Evolutionary conservation across 78 protist genomes (phyloP), one percentile per base, ranked within the genome.

Genomic region (Speleostelium caveatum): DNA sequence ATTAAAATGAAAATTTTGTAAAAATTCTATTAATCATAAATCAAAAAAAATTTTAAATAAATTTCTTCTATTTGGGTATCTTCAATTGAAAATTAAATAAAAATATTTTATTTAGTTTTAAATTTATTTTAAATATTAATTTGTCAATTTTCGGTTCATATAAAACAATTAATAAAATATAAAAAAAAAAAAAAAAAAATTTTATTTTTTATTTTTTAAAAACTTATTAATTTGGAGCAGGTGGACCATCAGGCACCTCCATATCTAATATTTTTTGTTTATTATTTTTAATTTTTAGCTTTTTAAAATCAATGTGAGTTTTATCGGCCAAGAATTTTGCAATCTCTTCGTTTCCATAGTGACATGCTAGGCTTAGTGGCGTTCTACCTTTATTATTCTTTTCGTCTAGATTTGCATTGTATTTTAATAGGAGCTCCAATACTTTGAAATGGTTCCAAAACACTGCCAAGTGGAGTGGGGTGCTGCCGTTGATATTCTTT

Each of bases 361-460:
- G 91, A 59, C 91, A 83, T 14, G 91, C 91, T 32, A 83, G 45
- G 35, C 63, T 69, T 21, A 83, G 62, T 8, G 91, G 91, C 0
- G 91, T 83, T 60, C 91, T 53, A 32, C 91, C 91, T 45, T 83
- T 83, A 63, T 83, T 83, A 59, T 83, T 83, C 76, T 71, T 83
- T 42, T 83, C 91, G 1, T 33, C 59, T 1, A 83, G 55, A 6
- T 49, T 28, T 17, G 91, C 91, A 60, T 62, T 72, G 75, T 83
- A 83, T 58, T 56, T 56, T 12, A 83, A 35, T 8, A 83, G 72
- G 8, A 83, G 39, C 39, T 83, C 91, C 49, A 83, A 26, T 22
- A 83, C 91, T 58, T 83, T 53, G 35, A 83, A 83, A 42, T 83
- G 91, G 35, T 83, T 83, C 91, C 91, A 83, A 83, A 83, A 83